Conservation (phyloP, 176 grass and related monocot genomes). For the Carex myosuroides region DNA sequence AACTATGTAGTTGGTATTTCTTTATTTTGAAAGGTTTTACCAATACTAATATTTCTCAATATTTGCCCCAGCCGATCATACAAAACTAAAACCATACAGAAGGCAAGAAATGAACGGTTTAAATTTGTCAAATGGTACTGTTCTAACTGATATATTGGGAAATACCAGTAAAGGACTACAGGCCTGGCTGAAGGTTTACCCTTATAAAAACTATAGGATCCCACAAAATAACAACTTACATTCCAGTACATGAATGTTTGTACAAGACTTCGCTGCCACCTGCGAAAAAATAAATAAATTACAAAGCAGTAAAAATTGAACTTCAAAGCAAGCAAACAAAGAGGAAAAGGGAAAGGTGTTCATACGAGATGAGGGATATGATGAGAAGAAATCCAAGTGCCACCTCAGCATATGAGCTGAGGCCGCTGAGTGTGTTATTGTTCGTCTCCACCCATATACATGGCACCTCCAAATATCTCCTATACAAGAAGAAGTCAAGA, state of each 20-base stretch:
- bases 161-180: neutral
- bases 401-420: conserved; percentile 88
- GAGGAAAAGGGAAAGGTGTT: conserved; percentile 22
- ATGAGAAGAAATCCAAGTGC: conserved; percentile 82
- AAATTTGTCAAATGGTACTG: neutral
- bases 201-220: neutral
- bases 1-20: neutral
- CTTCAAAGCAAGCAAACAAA: conserved; percentile 19
- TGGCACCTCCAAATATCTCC: conserved; percentile 80
- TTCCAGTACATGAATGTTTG: conserved; percentile 92
- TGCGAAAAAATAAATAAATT: conserved; percentile 31
- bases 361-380: conserved; percentile 84
- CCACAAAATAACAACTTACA: conserved; percentile 43
- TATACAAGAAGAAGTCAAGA: conserved; percentile 34
- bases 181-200: neutral
- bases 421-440: conserved; percentile 48
- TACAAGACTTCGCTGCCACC: conserved; percentile 68
- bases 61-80: neutral
- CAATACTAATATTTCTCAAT: neutral
- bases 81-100: neutral
- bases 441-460: conserved; percentile 86
- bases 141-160: neutral
- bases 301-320: neutral
- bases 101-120: neutral
- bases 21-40: neutral